phyloP scores from a whole-genome alignment of 164 flowering plant species.

The Tetracentron sinense region DNA sequence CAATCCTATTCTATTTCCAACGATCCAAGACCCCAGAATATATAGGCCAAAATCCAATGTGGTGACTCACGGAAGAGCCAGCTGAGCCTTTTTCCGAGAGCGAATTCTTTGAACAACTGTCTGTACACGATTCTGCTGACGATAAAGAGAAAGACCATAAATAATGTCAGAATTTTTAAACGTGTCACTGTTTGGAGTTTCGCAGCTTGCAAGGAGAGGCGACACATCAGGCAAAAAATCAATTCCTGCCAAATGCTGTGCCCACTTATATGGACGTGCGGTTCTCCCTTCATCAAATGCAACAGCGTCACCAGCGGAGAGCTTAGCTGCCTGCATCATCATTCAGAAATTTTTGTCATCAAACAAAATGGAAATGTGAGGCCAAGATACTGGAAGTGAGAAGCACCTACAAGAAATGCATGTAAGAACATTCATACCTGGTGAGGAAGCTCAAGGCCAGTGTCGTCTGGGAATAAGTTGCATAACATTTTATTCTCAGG shows the following conservation, averaged over 20 bases:
- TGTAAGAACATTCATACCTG: slow-evolving; percentile 45
- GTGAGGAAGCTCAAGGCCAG: slow-evolving; percentile 89
- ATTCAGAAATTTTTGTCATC: slow-evolving; percentile 1
- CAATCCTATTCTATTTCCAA: slow-evolving; percentile 12
- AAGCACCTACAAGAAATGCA: slow-evolving; percentile 1
- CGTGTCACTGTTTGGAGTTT: slow-evolving; percentile 37
- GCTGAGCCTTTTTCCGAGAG: slow-evolving; percentile 75
- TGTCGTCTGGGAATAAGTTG: slow-evolving; percentile 92
- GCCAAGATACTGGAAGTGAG: too few species aligned
- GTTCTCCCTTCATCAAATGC: slow-evolving; percentile 62
- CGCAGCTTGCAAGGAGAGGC: slow-evolving; percentile 47
- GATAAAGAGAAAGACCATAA: slow-evolving; percentile 78
- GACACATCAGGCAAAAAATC: slow-evolving; percentile 90
- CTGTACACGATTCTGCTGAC: slow-evolving; percentile 80
- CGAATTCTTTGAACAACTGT: slow-evolving; percentile 85
- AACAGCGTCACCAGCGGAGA: slow-evolving; percentile 43
- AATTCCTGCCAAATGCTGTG: slow-evolving; percentile 93
- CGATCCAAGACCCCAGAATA: slow-evolving; percentile 24
- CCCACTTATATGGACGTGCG: slow-evolving; percentile 93
- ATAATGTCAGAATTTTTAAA: slow-evolving; percentile 39
- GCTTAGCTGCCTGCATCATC: slow-evolving; percentile 76
- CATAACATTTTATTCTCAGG: slow-evolving; percentile 63
- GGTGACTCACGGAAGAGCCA: slow-evolving; percentile 96
- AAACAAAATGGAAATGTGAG: too few species aligned
- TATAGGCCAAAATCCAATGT: too few species aligned